phyloP scores from a whole-genome alignment of 2,329 filamentous ascomycete species.

The Alternaria rosae region DNA sequence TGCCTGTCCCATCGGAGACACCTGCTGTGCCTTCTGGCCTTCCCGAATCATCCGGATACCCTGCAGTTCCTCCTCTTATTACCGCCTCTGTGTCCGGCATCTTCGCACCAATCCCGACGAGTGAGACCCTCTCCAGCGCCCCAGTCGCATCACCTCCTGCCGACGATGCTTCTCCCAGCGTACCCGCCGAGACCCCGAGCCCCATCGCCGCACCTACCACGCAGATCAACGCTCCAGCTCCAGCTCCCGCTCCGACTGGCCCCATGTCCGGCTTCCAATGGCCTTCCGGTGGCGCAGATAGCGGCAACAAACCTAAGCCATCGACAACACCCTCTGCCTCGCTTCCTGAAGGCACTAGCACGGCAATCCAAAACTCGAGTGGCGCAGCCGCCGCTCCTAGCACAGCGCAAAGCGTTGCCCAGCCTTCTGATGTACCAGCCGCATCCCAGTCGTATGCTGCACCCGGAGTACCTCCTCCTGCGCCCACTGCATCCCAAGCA shows the following conservation, averaged over 20 bases:
- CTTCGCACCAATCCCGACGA: slow-evolving; percentile 17
- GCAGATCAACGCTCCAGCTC: slow-evolving; percentile 13
- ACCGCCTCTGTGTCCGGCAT: slow-evolving; percentile 9
- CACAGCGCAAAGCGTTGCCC: slow-evolving; percentile 10
- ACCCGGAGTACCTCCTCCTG: slow-evolving; percentile 9
- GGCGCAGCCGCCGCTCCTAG: slow-evolving; percentile 7
- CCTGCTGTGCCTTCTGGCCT: slow-evolving; percentile 11
- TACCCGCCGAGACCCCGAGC: slow-evolving; percentile 6
- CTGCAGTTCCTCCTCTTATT: slow-evolving; percentile 10
- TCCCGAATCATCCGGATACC: slow-evolving; percentile 1
- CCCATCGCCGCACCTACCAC: slow-evolving; percentile 10
- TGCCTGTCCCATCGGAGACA: slow-evolving; percentile 15
- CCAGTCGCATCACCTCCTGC: slow-evolving; percentile 9
- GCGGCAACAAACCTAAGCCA: slow-evolving; percentile 3
- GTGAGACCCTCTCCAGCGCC: slow-evolving; percentile 2
- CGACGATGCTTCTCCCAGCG: neutral
- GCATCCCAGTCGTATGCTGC: neutral
- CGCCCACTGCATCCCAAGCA: slow-evolving; percentile 3
- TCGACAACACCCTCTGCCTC: slow-evolving; percentile 9
- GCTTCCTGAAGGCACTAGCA: slow-evolving; percentile 4
- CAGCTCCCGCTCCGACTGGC: slow-evolving; percentile 9
- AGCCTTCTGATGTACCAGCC: slow-evolving; percentile 10
- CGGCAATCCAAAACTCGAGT: slow-evolving; percentile 7
- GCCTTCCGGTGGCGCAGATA: slow-evolving; percentile 15
- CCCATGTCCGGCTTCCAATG: slow-evolving; percentile 34